A percentile compares a stretch with the other conserved stretches of the same genome.
Conservation (phyloP, 176 grass and related monocot genomes). For the Melocanna baccifera region DNA sequence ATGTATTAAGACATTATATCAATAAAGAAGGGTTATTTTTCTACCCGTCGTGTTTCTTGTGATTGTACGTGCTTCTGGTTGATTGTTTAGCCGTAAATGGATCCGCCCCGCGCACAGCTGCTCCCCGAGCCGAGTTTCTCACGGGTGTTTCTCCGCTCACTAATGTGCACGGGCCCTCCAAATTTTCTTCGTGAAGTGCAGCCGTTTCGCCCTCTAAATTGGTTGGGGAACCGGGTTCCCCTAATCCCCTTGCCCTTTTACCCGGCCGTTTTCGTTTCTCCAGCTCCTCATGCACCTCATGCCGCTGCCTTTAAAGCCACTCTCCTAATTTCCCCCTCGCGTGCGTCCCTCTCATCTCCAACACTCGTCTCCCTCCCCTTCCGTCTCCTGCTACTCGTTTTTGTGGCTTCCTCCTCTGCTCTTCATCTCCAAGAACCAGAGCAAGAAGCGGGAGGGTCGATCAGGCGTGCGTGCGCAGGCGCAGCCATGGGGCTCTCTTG, state of each 20-base stretch:
- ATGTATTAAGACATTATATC: too few relatives aligned
- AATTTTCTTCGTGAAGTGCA: not conserved
- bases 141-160: not conserved
- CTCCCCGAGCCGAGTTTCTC: not conserved
- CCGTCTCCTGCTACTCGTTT: not conserved
- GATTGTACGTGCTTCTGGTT: too few relatives aligned
- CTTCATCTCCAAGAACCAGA: not conserved
- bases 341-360: conserved; percentile 27
- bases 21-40: too few relatives aligned
- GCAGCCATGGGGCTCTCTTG: conserved; percentile 46
- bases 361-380: not conserved
- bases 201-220: not conserved
- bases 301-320: conserved; percentile 54
- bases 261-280: not conserved
- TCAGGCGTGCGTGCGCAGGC: not conserved
- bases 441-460: not conserved
- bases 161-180: not conserved
- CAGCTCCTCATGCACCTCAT: conserved; percentile 57
- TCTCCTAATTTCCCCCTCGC: conserved; percentile 24
- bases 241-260: not conserved
- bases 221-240: not conserved
- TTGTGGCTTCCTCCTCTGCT: not conserved
- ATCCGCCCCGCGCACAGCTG: not conserved
- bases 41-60: too few relatives aligned
- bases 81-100: too few relatives aligned